These are phyloP conservation scores for Globisporangium okanoganense DNA, from an alignment of 352 stramenopile species.

Conservation along the genomic window DNA sequence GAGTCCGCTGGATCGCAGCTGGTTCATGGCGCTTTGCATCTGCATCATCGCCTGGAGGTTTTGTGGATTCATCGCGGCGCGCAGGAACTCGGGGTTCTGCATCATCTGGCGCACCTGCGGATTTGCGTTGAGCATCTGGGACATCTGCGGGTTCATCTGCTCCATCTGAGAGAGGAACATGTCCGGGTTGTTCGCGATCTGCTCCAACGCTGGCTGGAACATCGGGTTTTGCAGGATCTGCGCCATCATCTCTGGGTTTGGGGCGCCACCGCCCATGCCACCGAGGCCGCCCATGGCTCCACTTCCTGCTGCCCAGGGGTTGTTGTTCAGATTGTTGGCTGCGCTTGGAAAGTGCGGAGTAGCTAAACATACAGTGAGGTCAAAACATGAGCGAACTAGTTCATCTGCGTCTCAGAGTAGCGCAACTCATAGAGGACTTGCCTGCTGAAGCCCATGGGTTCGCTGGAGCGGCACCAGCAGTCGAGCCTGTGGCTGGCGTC, in stretches of 20 bases:
- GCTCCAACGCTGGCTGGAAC: conserved; percentile 79
- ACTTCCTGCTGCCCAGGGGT: conserved; percentile 10
- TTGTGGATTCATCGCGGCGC: conserved; percentile 85
- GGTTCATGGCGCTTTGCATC: conserved; percentile 87
- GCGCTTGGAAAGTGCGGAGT: not conserved
- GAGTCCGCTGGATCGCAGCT: conserved; percentile 66
- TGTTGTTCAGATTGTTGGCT: not conserved
- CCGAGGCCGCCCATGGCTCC: conserved; percentile 5
- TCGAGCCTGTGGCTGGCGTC: conserved; percentile 17
- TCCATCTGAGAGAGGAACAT: conserved; percentile 84
- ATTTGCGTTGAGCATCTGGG: conserved; percentile 82
- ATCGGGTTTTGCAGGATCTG: conserved; percentile 87
- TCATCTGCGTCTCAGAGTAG: not conserved
- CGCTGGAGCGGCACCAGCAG: conserved; percentile 13
- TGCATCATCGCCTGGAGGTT: conserved; percentile 91
- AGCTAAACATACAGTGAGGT: not conserved
- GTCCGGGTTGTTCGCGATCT: conserved; percentile 79
- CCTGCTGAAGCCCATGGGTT: conserved; percentile 62
- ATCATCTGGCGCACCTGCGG: conserved; percentile 89
- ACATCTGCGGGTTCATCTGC: conserved; percentile 88
- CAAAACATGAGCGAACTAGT: not conserved
- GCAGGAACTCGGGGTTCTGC: conserved; percentile 83
- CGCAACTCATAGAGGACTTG: not conserved
- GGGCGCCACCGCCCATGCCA: conserved; percentile 23
- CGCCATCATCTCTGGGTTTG: conserved; percentile 73